Evolutionary conservation across 306 rosid genomes (phyloP).

Genomic region (Oemleria cerasiformis): DNA sequence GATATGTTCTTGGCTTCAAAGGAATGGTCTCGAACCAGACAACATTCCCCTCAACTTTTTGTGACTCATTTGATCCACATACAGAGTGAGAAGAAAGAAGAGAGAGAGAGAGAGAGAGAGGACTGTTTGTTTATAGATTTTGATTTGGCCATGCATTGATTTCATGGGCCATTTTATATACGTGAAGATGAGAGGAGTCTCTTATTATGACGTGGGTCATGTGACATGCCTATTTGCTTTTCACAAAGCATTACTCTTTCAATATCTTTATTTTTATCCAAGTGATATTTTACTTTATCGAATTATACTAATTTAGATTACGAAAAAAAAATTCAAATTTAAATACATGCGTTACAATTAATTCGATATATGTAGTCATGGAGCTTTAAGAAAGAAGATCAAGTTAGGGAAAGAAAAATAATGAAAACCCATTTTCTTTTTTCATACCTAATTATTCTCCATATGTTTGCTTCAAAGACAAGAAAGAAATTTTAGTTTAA

Average conservation of each 20-base stretch:
- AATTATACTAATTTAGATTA: no score
- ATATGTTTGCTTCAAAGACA: not conserved
- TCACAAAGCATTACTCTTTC: constrained; percentile 25
- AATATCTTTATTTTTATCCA: no score
- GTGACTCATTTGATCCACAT: constrained; percentile 15
- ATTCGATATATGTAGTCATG: no score
- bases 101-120: constrained; percentile 20
- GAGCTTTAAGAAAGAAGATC: not conserved
- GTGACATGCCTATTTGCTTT: constrained; percentile 39
- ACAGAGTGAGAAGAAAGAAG: constrained; percentile 12
- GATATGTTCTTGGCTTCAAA: not conserved
- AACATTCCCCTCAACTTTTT: constrained; percentile 79
- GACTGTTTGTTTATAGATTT: constrained; percentile 37
- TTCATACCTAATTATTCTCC: constrained; percentile 28
- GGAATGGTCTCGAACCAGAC: constrained; percentile 89
- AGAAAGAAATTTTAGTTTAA: not conserved
- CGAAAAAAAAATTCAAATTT: no score
- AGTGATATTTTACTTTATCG: no score
- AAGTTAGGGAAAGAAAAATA: not conserved
- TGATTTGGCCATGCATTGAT: constrained; percentile 69
- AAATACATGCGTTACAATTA: no score
- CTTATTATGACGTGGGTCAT: constrained; percentile 32
- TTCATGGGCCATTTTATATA: constrained; percentile 69
- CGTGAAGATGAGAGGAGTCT: constrained; percentile 43
- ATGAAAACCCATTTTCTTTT: not conserved